Evolutionary conservation across 768 basidiomycete species (phyloP).

Genomic region (Strobilomyces dryophilus): DNA sequence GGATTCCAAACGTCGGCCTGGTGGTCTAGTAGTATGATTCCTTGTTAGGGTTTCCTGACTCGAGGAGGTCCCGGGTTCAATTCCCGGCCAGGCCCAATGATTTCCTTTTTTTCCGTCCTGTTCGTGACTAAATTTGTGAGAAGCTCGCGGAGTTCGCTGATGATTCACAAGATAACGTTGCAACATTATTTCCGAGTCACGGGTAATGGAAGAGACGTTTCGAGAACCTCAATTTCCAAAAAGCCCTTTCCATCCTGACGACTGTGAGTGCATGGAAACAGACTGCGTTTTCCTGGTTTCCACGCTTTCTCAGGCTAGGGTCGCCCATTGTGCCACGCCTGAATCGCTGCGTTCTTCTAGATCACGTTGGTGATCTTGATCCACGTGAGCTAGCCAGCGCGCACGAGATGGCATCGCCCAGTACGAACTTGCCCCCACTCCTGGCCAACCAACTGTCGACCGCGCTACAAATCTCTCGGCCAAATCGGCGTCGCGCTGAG

Average conservation of each 20-base stretch:
- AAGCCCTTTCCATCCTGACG: too few relatives aligned
- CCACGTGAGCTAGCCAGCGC: conserved; percentile 36
- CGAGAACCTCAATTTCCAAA: too few relatives aligned
- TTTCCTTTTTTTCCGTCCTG: too few relatives aligned
- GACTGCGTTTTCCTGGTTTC: too few relatives aligned
- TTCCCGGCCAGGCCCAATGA: conserved; percentile 48
- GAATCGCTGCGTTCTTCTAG: conserved; percentile 30
- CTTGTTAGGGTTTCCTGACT: conserved; percentile 48
- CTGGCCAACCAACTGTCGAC: conserved; percentile 31
- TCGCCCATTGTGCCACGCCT: conserved; percentile 35
- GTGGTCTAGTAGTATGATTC: conserved; percentile 67
- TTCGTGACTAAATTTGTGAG: too few relatives aligned
- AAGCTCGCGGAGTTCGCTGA: too few relatives aligned
- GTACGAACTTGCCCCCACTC: conserved; percentile 30
- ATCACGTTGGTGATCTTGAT: conserved; percentile 25
- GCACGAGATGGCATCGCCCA: conserved; percentile 32
- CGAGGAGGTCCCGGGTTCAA: conserved; percentile 62
- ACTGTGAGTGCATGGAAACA: too few relatives aligned
- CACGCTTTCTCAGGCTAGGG: conserved; percentile 4
- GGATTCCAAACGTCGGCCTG: conserved; percentile 33
- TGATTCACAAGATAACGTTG: too few relatives aligned
- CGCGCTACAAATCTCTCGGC: conserved; percentile 17
- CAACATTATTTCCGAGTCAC: too few relatives aligned
- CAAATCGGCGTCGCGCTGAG: conserved; percentile 24
- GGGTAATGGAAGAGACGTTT: too few relatives aligned